Evolutionary conservation across 495 filamentous ascomycete species (phyloP).

Genomic region (Aspergillus biplanus): DNA sequence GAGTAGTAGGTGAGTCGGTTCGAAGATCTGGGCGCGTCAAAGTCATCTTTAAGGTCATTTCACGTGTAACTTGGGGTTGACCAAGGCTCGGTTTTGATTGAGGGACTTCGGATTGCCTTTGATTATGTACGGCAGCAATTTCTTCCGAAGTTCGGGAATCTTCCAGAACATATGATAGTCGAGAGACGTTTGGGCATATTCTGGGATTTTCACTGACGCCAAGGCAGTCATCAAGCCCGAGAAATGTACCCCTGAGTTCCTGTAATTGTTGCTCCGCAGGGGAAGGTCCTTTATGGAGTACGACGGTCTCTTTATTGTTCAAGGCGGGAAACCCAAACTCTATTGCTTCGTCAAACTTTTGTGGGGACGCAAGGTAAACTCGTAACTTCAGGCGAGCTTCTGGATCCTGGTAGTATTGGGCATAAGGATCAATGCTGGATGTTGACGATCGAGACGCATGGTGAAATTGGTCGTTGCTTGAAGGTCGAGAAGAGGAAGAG

Average conservation of each 20-base stretch:
- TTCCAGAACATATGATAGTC: constrained; percentile 18
- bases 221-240: constrained; percentile 41
- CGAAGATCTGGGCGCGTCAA: constrained; percentile 86
- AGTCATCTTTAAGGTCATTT: constrained; percentile 96
- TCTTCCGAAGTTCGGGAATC: constrained; percentile 40
- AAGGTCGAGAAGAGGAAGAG: constrained; percentile 42
- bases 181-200: constrained; percentile 38
- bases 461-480: constrained; percentile 29
- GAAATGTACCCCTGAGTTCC: constrained; percentile 43
- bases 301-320: constrained; percentile 43
- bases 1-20: constrained; percentile 53
- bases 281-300: constrained; percentile 24
- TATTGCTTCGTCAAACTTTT: constrained; percentile 94
- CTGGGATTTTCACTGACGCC: constrained; percentile 28
- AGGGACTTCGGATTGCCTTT: constrained; percentile 28
- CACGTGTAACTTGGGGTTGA: constrained; percentile 51
- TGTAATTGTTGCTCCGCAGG: constrained; percentile 10
- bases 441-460: constrained; percentile 47
- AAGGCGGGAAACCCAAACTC: constrained; percentile 87
- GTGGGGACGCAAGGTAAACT: constrained; percentile 85
- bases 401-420: constrained; percentile 87
- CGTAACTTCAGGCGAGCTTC: constrained; percentile 85
- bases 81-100: constrained; percentile 25
- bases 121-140: background rate
- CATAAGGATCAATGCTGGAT: constrained; percentile 68